Evolutionary conservation across 768 basidiomycete species (phyloP).

Genomic region (Mycena crocata): DNA sequence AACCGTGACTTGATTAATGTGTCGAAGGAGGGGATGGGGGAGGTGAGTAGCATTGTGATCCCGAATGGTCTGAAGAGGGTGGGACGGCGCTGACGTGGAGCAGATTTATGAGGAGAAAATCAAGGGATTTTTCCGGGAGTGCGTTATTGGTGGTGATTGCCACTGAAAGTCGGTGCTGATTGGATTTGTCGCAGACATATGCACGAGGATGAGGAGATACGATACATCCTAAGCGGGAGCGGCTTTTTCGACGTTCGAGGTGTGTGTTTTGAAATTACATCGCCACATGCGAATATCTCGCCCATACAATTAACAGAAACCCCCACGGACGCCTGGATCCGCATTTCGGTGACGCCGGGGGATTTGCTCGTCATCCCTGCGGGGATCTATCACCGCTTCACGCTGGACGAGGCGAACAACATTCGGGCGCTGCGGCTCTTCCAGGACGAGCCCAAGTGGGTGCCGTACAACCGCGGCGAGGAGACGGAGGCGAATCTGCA

Average conservation of each 20-base stretch:
- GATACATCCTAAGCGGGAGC: constrained; percentile 87
- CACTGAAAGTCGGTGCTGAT: background rate
- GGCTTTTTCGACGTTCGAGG: constrained; percentile 95
- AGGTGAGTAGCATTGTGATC: constrained; percentile 38
- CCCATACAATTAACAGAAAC: too few species aligned
- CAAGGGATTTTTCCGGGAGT: constrained; percentile 89
- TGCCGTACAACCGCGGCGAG: too few species aligned
- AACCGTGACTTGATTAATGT: constrained; percentile 85
- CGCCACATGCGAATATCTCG: too few species aligned
- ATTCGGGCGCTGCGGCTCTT: constrained; percentile 74
- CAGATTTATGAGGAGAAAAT: constrained; percentile 81
- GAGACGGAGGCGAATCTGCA: too few species aligned
- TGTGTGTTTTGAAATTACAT: too few species aligned
- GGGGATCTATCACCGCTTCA: constrained; percentile 96
- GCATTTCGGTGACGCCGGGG: too few species aligned
- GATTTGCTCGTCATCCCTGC: too few species aligned
- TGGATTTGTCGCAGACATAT: constrained; percentile 71
- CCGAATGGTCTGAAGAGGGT: too few species aligned
- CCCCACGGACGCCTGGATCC: too few species aligned
- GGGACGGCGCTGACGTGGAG: background rate
- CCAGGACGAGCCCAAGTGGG: too few species aligned
- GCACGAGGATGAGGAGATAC: constrained; percentile 97
- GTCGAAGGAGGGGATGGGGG: constrained; percentile 86
- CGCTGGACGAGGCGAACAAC: constrained; percentile 78
- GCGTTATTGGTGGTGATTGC: constrained; percentile 36